Evolutionary conservation across 345 rosid species (phyloP).

Genomic region (Gossypium sturtianum): DNA sequence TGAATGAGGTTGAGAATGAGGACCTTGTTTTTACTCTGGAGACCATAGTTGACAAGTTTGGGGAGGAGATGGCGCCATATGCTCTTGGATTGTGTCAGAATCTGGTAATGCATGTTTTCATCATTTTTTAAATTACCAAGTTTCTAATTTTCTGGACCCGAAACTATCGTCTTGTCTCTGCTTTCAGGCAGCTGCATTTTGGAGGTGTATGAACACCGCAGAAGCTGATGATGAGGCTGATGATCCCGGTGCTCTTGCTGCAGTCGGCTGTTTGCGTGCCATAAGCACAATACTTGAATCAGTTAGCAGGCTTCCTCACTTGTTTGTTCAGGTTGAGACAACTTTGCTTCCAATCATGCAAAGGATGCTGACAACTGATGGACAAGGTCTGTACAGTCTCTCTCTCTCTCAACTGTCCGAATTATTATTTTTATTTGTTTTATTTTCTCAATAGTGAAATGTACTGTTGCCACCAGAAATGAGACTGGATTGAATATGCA

Average conservation of each 20-base stretch:
- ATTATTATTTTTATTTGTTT: background rate
- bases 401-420: background rate
- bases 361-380: constrained; percentile 84
- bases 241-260: constrained; percentile 81
- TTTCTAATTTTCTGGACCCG: background rate
- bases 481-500: background rate
- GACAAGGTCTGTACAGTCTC: constrained; percentile 56
- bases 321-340: constrained; percentile 66
- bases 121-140: background rate
- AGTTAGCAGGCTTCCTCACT: constrained; percentile 69
- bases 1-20: constrained; percentile 99
- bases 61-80: constrained; percentile 83
- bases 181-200: constrained; percentile 73
- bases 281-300: constrained; percentile 83
- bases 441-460: background rate
- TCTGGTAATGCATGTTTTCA: constrained; percentile 35
- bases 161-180: background rate
- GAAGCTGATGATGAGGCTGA: constrained; percentile 73
- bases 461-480: background rate
- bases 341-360: constrained; percentile 74
- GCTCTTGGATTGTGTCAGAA: constrained; percentile 78
- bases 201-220: constrained; percentile 74
- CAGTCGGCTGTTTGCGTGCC: constrained; percentile 81
- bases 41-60: constrained; percentile 77
- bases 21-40: constrained; percentile 77